Evolutionary conservation across 257 asterid genomes (phyloP).

Genomic region (Fraxinus pennsylvanica): DNA sequence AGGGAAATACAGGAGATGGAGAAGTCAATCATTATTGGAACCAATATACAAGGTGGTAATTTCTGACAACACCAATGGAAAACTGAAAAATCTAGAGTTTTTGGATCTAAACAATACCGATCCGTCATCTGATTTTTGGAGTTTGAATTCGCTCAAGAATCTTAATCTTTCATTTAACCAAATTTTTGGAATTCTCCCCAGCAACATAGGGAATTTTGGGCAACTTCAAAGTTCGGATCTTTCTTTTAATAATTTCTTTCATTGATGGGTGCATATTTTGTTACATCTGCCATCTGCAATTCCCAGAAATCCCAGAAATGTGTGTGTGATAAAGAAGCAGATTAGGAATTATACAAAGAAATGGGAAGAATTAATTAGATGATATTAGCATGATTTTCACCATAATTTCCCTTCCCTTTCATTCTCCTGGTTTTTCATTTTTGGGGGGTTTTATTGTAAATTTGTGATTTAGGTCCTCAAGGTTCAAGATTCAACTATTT

Average conservation of each 20-base stretch:
- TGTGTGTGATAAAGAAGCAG: neutral
- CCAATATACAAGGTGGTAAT: slow-evolving; percentile 53
- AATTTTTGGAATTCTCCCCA: slow-evolving; percentile 55
- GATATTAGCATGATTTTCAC: no score
- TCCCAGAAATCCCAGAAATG: slow-evolving; percentile 13
- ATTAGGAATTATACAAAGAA: neutral
- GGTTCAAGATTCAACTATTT: no score
- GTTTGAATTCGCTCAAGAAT: slow-evolving; percentile 64
- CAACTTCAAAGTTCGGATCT: slow-evolving; percentile 68
- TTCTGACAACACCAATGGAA: slow-evolving; percentile 84
- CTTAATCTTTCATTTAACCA: slow-evolving; percentile 75
- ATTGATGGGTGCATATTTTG: slow-evolving; percentile 58
- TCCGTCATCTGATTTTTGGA: slow-evolving; percentile 88
- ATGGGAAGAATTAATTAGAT: no score
- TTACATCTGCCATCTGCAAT: slow-evolving; percentile 48
- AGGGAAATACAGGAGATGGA: no score
- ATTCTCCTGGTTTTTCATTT: no score
- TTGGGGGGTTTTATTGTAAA: no score
- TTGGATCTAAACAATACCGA: slow-evolving; percentile 82
- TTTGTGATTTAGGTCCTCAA: no score
- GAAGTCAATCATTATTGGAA: no score
- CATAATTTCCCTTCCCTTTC: no score
- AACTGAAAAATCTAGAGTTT: slow-evolving; percentile 55
- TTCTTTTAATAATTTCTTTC: slow-evolving; percentile 62
- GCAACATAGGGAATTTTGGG: slow-evolving; percentile 80